Base-by-base conservation (phyloP, 306 rosid genomes). In the Prunus mume region DNA sequence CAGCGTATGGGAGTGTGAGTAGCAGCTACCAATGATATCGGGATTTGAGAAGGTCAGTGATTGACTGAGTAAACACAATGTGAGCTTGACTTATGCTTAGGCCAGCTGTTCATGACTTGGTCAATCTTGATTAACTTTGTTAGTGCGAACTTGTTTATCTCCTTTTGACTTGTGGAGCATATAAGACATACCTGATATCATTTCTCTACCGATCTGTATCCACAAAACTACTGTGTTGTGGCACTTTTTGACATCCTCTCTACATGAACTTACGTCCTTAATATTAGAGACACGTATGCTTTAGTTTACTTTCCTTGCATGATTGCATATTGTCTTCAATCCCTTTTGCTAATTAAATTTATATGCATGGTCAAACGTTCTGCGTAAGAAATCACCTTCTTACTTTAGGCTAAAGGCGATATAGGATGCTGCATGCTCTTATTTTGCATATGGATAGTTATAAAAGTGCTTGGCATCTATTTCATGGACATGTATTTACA, bases 151-250 rank as follows among this genome's bases (percentile, higher is more conserved):
- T 2, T 11, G 38, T n/a, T 79, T 57, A 27, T 58, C 38, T 24
- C 38, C 73, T 65, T 78, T 82, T 78, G 65, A 70, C 69, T 69
- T 78, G 66, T 19, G 41, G 25, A 57, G 32, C 60, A 45, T 3
- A 18, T 6, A 12, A 1, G 51, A 7, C 18, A 77, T 14, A 55
- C 17, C 25, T 63, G 28, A 7, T 11, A 27, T 14, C 25, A 22
- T 22, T 56, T 30, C 63, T 71, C n/a, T 13, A 7, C 7, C 9
- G 43, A 38, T 72, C 56, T 43, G 24, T 71, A 51, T 71, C 65
- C 69, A 18, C 22, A 9, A 25, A 12, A 61, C 5, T 58, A 24
- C 24, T 9, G 1, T n/a, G 7, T 18, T 3, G 19, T 19, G 12
- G 8, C 27, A 10, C 32, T 20, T 58, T 60, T 10, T 25, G 65